These are phyloP conservation scores for Leccinum aurantiacum DNA, from an alignment of 768 basidiomycete genomes.

Conservation along the genomic window DNA sequence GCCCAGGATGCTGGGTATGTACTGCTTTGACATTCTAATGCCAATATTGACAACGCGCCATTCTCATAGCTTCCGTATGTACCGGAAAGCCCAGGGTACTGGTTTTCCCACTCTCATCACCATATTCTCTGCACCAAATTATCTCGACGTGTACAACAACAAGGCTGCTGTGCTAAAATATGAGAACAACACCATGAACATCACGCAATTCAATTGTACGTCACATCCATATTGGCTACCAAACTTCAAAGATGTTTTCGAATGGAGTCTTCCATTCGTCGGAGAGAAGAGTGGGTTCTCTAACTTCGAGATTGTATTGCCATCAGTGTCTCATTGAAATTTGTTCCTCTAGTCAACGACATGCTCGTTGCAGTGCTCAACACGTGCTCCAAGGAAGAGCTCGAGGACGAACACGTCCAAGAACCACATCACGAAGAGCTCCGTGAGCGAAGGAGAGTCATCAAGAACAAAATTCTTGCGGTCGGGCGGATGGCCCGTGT, in stretches of 20 bases:
- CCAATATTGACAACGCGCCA: not conserved
- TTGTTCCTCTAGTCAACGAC: constrained; percentile 71
- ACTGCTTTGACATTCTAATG: not conserved
- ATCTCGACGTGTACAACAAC: constrained; percentile 95
- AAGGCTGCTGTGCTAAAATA: constrained; percentile 97
- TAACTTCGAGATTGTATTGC: not conserved
- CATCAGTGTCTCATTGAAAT: not conserved
- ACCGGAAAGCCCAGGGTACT: constrained; percentile 87
- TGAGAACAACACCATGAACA: constrained; percentile 94
- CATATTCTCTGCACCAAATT: constrained; percentile 96
- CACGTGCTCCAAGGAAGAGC: constrained; percentile 93
- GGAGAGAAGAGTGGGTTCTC: constrained; percentile 84
- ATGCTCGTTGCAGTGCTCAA: constrained; percentile 97
- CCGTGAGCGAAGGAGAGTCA: constrained; percentile 49
- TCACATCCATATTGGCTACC: constrained; percentile 95
- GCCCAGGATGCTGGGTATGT: constrained; percentile 92
- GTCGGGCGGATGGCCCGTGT: constrained; percentile 69
- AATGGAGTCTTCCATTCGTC: constrained; percentile 97
- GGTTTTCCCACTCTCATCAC: constrained; percentile 97
- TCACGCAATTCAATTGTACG: constrained; percentile 78
- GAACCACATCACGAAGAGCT: constrained; percentile 29
- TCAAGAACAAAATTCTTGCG: constrained; percentile 74
- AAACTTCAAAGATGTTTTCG: constrained; percentile 98
- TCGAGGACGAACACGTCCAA: constrained; percentile 64
- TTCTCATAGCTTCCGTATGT: constrained; percentile 76